phyloP scores from a whole-genome alignment of 2,329 filamentous ascomycete species.

The Coleophoma cylindrospora region DNA sequence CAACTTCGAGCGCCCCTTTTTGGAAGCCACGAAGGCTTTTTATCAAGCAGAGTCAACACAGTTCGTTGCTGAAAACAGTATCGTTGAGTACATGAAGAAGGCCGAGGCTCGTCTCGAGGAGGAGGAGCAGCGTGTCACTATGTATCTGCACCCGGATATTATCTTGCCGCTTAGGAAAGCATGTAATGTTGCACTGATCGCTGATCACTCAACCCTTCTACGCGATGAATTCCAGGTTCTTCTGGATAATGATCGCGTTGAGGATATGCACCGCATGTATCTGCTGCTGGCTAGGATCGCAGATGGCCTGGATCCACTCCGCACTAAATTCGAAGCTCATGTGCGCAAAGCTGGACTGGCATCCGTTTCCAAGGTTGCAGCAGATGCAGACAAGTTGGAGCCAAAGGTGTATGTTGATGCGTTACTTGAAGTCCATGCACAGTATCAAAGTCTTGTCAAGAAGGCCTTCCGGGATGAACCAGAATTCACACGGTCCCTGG shows the following conservation, averaged over 20 bases:
- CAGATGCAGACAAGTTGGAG: slow-evolving; percentile 84
- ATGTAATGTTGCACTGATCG: slow-evolving; percentile 86
- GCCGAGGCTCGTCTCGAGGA: slow-evolving; percentile 84
- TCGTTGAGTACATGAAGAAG: slow-evolving; percentile 99
- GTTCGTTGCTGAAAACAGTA: slow-evolving; percentile 93
- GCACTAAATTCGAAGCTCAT: slow-evolving; percentile 84
- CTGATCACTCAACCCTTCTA: slow-evolving; percentile 78
- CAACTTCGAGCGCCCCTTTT: slow-evolving; percentile 90
- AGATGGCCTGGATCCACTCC: slow-evolving; percentile 84
- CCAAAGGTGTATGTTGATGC: slow-evolving; percentile 97
- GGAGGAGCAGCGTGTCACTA: slow-evolving; percentile 87
- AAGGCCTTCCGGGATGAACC: slow-evolving; percentile 91
- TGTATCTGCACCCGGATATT: slow-evolving; percentile 91
- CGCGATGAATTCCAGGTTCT: slow-evolving; percentile 94
- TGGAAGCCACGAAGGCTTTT: slow-evolving; percentile 77
- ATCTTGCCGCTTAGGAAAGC: slow-evolving; percentile 76
- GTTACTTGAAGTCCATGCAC: slow-evolving; percentile 86
- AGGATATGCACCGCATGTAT: slow-evolving; percentile 97
- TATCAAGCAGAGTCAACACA: slow-evolving; percentile 90
- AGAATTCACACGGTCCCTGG: slow-evolving; percentile 91
- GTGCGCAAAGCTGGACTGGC: slow-evolving; percentile 84
- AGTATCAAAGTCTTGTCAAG: slow-evolving; percentile 89
- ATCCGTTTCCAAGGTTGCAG: slow-evolving; percentile 86
- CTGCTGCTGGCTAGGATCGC: slow-evolving; percentile 82
- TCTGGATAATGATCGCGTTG: slow-evolving; percentile 88